A percentile compares a stretch with the other conserved stretches of the same genome.
Conservation (phyloP, 2,329 filamentous ascomycete species). For the Chaetomium olivaceum region DNA sequence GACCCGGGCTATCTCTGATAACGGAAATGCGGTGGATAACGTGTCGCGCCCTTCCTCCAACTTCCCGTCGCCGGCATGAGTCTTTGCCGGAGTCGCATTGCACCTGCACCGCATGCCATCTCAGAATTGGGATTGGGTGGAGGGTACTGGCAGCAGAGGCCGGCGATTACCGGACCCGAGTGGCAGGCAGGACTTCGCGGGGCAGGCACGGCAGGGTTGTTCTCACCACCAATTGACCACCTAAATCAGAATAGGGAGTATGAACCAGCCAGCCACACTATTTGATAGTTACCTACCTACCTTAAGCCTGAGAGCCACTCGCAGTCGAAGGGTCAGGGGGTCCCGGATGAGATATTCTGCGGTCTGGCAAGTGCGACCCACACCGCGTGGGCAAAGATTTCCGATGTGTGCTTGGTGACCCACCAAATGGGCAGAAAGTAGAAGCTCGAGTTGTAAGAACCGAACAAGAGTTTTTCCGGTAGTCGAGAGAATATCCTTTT, state of each 20-base stretch:
- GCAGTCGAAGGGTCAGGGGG: no score
- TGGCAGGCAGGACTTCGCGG: background rate
- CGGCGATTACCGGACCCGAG: background rate
- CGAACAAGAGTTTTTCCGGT: no score
- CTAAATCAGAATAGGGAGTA: background rate
- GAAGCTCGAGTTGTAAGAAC: no score
- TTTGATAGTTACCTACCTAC: no score
- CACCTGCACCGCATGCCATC: background rate
- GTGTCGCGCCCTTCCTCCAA: background rate
- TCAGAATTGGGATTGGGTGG: background rate
- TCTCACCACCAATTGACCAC: background rate
- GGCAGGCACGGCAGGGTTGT: background rate
- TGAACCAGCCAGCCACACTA: no score
- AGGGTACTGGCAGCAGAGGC: background rate
- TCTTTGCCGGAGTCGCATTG: constrained; percentile 11
- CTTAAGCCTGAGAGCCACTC: background rate
- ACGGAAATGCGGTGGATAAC: constrained; percentile 1
- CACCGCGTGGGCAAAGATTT: background rate
- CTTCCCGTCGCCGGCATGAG: constrained; percentile 2
- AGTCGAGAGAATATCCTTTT: no score
- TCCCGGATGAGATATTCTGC: no score
- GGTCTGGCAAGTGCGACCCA: no score
- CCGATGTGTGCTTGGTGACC: no score
- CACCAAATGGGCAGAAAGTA: no score
- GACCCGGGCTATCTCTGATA: background rate